Evolutionary conservation across 2,329 filamentous ascomycete species (phyloP).

Genomic region (Eutypella sp.): DNA sequence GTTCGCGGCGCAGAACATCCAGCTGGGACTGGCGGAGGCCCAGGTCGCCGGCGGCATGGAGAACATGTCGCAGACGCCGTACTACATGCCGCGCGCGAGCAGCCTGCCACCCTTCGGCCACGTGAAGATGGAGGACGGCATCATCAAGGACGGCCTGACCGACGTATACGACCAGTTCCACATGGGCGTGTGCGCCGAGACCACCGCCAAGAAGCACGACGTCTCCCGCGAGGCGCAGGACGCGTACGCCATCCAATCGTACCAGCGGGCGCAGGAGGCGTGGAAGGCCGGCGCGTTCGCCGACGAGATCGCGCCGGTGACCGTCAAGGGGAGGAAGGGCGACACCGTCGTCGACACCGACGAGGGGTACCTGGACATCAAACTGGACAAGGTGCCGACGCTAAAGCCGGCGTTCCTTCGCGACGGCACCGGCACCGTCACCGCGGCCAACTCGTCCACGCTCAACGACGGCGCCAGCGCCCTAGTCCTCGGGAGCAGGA

Average conservation of each 20-base stretch:
- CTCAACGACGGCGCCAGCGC: slow-evolving; percentile 94
- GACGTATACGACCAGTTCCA: slow-evolving; percentile 97
- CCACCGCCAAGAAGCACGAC: slow-evolving; percentile 80
- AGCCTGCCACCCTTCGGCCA: slow-evolving; percentile 82
- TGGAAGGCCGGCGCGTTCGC: slow-evolving; percentile 80
- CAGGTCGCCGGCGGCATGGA: slow-evolving; percentile 96
- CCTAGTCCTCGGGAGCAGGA: slow-evolving; percentile 76
- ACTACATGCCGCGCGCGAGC: slow-evolving; percentile 80
- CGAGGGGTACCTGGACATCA: slow-evolving; percentile 84
- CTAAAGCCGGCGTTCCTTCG: slow-evolving; percentile 88
- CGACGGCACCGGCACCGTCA: slow-evolving; percentile 83
- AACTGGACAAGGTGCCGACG: slow-evolving; percentile 77
- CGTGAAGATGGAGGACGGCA: slow-evolving; percentile 80
- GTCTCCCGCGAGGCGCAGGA: slow-evolving; percentile 86
- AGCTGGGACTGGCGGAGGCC: slow-evolving; percentile 81
- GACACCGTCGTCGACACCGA: slow-evolving; percentile 75
- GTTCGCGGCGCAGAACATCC: slow-evolving; percentile 89
- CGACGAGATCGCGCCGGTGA: slow-evolving; percentile 87
- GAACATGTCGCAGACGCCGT: slow-evolving; percentile 92
- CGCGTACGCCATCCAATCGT: slow-evolving; percentile 82
- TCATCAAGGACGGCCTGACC: slow-evolving; percentile 92
- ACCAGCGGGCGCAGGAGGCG: slow-evolving; percentile 82
- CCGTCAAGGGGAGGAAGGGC: slow-evolving; percentile 78
- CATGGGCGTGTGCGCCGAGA: slow-evolving; percentile 97
- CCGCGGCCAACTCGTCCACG: slow-evolving; percentile 88